These are phyloP conservation scores for Ziziphus jujuba DNA, from an alignment of 306 rosid genomes.

Conservation along the genomic window DNA sequence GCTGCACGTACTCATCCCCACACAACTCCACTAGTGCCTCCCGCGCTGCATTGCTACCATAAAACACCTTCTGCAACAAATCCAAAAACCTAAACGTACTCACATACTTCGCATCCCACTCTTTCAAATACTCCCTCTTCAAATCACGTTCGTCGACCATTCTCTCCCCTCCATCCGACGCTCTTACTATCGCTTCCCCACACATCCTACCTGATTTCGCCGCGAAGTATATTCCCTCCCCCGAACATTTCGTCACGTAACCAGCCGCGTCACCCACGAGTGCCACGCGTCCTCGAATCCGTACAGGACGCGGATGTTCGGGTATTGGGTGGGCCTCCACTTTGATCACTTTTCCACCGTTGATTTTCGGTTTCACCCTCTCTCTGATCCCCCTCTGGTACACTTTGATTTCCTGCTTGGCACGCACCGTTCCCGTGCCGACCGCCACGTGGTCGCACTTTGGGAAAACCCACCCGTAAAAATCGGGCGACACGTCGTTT, in stretches of 20 bases:
- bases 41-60: constrained; percentile 64
- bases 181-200: constrained; percentile 66
- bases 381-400: constrained; percentile 71
- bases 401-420: constrained; percentile 57
- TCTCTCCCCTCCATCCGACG: constrained; percentile 65
- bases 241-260: constrained; percentile 81
- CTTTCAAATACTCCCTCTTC: constrained; percentile 72
- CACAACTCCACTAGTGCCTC: constrained; percentile 95
- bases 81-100: constrained; percentile 70
- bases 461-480: constrained; percentile 93
- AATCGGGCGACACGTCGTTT: constrained; percentile 87
- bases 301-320: constrained; percentile 70
- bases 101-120: constrained; percentile 62
- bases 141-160: constrained; percentile 67
- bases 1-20: constrained; percentile 86
- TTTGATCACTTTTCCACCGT: constrained; percentile 70
- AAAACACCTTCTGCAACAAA: constrained; percentile 78
- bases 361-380: constrained; percentile 51
- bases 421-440: constrained; percentile 78
- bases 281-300: constrained; percentile 77
- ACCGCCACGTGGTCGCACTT: constrained; percentile 97
- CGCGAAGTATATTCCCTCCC: constrained; percentile 88
- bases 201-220: constrained; percentile 82
- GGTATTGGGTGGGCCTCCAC: constrained; percentile 96
- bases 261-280: constrained; percentile 90